Evolutionary conservation across 495 filamentous ascomycete genomes (phyloP).

Genomic region (Aspergillus sclerotiicarbonarius): DNA sequence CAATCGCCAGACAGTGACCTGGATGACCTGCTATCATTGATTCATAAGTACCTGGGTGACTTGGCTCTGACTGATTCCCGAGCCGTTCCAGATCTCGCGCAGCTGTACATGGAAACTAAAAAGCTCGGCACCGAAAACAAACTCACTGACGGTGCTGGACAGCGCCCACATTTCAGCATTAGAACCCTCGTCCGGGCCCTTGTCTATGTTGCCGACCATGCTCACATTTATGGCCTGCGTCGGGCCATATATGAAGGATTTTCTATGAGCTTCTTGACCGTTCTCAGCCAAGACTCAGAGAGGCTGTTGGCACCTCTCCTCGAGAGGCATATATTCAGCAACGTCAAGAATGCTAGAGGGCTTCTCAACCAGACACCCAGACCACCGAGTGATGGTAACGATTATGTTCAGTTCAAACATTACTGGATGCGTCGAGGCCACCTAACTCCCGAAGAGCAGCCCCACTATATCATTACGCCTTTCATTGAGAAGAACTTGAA

Average conservation of each 20-base stretch:
- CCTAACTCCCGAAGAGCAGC: constrained; percentile 62
- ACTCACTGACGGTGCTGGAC: constrained; percentile 89
- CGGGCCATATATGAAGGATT: constrained; percentile 92
- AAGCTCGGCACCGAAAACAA: constrained; percentile 73
- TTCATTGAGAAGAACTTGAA: constrained; percentile 92
- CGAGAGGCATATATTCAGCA: constrained; percentile 72
- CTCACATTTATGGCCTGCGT: constrained; percentile 81
- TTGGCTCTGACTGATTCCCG: constrained; percentile 62
- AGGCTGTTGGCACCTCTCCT: constrained; percentile 74
- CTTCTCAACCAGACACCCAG: constrained; percentile 71
- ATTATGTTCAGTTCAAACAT: constrained; percentile 85
- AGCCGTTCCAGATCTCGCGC: constrained; percentile 71
- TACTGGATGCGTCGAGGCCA: constrained; percentile 87
- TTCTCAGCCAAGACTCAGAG: constrained; percentile 77
- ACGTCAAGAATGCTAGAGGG: constrained; percentile 61
- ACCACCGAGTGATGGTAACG: constrained; percentile 67
- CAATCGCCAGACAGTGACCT: constrained; percentile 80
- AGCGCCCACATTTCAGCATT: constrained; percentile 93
- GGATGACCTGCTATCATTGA: constrained; percentile 78
- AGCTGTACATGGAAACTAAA: constrained; percentile 84
- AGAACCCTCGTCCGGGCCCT: constrained; percentile 90
- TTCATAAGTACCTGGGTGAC: constrained; percentile 78
- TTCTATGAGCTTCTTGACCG: constrained; percentile 94
- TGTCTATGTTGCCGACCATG: constrained; percentile 80
- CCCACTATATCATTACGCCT: constrained; percentile 93